Conservation (phyloP, 371 early-diverging fungal genomes). For the Umbelopsis sp. region DNA sequence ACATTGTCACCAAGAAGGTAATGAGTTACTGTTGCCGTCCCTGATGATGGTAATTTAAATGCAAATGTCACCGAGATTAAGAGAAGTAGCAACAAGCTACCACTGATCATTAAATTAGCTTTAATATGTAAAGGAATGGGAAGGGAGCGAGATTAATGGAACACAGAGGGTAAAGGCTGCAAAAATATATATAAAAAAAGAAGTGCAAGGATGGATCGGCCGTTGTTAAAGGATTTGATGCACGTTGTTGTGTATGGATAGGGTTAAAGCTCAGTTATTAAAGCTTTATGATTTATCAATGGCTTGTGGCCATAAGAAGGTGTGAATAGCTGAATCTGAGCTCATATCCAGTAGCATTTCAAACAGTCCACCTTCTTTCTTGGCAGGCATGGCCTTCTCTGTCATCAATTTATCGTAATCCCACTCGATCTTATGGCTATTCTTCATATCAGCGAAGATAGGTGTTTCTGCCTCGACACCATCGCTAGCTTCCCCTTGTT, state of each 20-base stretch:
- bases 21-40: conserved; percentile 20
- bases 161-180: background rate
- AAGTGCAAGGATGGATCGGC: background rate
- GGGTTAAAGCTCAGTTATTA: background rate
- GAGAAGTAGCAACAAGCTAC: background rate
- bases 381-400: background rate
- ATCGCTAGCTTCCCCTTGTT: background rate
- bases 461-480: background rate
- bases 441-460: conserved; percentile 12
- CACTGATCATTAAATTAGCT: conserved; percentile 9
- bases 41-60: conserved; percentile 19
- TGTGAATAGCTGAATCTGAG: conserved; percentile 15
- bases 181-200: background rate
- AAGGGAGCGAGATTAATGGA: background rate
- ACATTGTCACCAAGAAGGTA: conserved; percentile 21
- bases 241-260: too few relatives aligned
- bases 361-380: conserved; percentile 16
- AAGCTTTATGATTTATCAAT: background rate
- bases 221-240: too few relatives aligned
- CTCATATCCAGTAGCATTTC: conserved; percentile 16
- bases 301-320: conserved; percentile 6
- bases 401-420: background rate
- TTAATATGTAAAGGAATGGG: conserved; percentile 11
- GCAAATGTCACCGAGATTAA: background rate
- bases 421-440: conserved; percentile 6